Evolutionary conservation across 2,329 filamentous ascomycete genomes (phyloP), one percentile per base, ranked within the genome.

Genomic region (Dactylella cylindrospora): DNA sequence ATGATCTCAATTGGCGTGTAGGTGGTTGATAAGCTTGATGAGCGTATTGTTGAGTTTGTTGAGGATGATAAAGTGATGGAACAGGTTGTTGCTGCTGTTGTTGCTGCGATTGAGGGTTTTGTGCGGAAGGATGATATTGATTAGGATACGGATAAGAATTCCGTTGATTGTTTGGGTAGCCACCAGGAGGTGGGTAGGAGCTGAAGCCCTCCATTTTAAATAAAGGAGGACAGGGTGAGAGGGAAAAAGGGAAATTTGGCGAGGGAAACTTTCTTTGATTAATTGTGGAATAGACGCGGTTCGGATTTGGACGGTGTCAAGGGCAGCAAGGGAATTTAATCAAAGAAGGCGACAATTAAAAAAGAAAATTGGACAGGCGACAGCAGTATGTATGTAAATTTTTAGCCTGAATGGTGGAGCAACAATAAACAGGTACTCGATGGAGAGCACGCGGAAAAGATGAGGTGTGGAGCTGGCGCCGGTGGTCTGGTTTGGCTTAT

Each of bases 21-120:
- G 59, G 59, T 26, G 59, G 59, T 32, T 64, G 59, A 33, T 64
- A 64, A 7, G 51, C 50, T 38, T 64, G 51, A 36, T 64, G 59
- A 15, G 51, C 40, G 32, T 40, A 57, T 23, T 64, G 59, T 23
- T 54, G 44, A 10, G 33, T 9, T 25, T n/a, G 36, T 29, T 47
- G 51, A 8, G 40, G 7, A 5, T 47, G 28, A 20, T 64, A 57
- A 22, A 55, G 39, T 7, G 41, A 33, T 12, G 46, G 20, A 17
- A 41, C 41, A 19, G 41, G 15, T 39, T 51, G 55, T 17, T 62
- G 57, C 15, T 39, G 35, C 8, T 47, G 39, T 23, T 39, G 19
- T 12, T 13, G 26, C 7, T 35, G 15, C 1, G n/a, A 10, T 5
- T 46, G 28, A 4, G 49, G 23, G 22, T 15, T 9, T 12, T 43